Percentiles rank a stretch among this genome's conserved stretches.
Evolutionary conservation across 495 filamentous ascomycete genomes (phyloP).

Genomic region (Aspergillus taichungensis): DNA sequence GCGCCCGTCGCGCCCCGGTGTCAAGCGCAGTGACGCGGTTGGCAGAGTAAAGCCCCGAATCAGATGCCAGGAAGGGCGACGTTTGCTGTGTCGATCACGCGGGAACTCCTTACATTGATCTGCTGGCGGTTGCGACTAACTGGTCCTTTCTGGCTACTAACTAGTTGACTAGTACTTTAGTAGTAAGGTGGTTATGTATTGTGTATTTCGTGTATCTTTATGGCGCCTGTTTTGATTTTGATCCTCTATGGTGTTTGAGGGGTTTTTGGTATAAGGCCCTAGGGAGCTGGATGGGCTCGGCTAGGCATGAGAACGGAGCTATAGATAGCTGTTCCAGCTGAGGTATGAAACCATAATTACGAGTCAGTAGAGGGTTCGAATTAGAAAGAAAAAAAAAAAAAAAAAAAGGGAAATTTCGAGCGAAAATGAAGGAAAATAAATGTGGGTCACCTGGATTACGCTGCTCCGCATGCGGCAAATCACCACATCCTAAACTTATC

Average conservation of each 20-base stretch:
- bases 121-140: conserved; percentile 2
- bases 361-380: background rate
- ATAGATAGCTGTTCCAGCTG: background rate
- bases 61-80: conserved; percentile 5
- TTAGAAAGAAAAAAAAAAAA: background rate
- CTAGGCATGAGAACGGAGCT: too few relatives aligned
- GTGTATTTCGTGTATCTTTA: background rate
- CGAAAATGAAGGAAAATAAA: conserved; percentile 7
- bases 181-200: background rate
- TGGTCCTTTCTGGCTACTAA: conserved; percentile 6
- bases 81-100: conserved; percentile 30
- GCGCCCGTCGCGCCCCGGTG: too few relatives aligned
- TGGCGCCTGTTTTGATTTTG: too few relatives aligned
- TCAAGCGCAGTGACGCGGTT: conserved; percentile 8
- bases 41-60: conserved; percentile 3
- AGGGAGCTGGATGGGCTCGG: background rate
- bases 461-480: background rate
- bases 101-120: conserved; percentile 29
- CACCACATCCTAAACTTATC: too few relatives aligned
- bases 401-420: background rate
- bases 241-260: too few relatives aligned
- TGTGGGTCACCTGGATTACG: conserved; percentile 4
- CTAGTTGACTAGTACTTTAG: background rate
- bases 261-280: background rate
- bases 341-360: background rate